Evolutionary conservation across 176 grass and related monocot genomes (phyloP).

Genomic region (Paspalum notatum): DNA sequence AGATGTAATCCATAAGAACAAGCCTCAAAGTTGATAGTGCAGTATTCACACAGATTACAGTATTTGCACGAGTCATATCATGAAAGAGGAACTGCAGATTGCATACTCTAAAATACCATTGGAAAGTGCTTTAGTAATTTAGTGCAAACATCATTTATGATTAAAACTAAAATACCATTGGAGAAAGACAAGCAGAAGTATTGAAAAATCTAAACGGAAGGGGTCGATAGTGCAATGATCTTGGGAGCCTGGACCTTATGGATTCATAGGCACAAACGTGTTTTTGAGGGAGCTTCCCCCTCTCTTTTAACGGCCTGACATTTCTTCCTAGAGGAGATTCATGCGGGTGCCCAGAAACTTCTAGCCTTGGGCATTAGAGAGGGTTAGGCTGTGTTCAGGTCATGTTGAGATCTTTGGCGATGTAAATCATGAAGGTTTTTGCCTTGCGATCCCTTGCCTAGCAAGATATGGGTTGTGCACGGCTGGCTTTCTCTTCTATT

Average conservation of each 20-base stretch:
- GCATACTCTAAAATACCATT: background rate
- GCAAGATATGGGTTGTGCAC: too few relatives aligned
- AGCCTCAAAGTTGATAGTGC: background rate
- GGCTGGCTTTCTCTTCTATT: too few relatives aligned
- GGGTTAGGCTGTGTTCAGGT: too few relatives aligned
- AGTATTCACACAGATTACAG: background rate
- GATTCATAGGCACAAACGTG: background rate
- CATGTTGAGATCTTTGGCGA: too few relatives aligned
- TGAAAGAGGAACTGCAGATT: background rate
- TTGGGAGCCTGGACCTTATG: background rate
- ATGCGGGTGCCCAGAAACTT: background rate
- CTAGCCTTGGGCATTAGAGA: background rate
- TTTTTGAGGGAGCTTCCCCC: background rate
- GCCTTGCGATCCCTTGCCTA: too few relatives aligned
- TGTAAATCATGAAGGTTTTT: too few relatives aligned
- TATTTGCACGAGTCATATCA: constrained; percentile 1
- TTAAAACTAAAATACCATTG: background rate
- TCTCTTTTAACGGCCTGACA: background rate
- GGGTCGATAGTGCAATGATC: background rate
- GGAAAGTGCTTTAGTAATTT: background rate
- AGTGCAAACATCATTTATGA: background rate
- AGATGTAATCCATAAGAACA: background rate
- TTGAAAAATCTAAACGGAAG: background rate
- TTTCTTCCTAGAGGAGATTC: background rate
- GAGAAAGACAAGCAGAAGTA: background rate